Evolutionary conservation across 331 rosid species (phyloP).

Genomic region (Acacia pycnantha): DNA sequence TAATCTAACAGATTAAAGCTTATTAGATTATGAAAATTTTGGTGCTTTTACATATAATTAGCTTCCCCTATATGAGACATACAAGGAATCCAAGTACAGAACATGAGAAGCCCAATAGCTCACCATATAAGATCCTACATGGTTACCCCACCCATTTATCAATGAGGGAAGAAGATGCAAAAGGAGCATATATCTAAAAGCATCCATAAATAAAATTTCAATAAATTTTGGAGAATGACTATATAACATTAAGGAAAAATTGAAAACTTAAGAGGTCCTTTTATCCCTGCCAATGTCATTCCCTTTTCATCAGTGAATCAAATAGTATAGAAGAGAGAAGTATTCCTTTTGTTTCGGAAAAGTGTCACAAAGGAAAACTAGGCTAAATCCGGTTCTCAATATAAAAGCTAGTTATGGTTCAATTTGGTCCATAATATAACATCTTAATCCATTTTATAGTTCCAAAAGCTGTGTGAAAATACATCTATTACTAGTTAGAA

Average conservation of each 20-base stretch:
- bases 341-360: too few species aligned
- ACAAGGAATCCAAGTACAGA: neutral
- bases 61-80: neutral
- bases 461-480: neutral
- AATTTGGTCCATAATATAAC: too few species aligned
- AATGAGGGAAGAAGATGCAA: neutral
- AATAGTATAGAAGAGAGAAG: neutral
- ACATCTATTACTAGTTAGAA: neutral
- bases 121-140: neutral
- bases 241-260: too few species aligned
- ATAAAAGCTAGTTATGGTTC: too few species aligned
- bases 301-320: neutral
- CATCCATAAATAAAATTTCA: neutral
- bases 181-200: neutral
- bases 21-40: constrained; percentile 47
- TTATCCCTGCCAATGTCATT: neutral
- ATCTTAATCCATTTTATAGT: too few species aligned
- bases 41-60: constrained; percentile 41
- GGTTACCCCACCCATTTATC: neutral
- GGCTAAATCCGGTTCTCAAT: neutral
- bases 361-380: neutral
- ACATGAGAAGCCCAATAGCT: neutral
- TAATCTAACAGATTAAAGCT: constrained; percentile 45
- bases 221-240: too few species aligned
- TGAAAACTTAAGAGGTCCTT: neutral